Evolutionary conservation across 768 basidiomycete species (phyloP), one percentile per base, ranked within the genome.

Genomic region (Coprinopsis strossmayeri): DNA sequence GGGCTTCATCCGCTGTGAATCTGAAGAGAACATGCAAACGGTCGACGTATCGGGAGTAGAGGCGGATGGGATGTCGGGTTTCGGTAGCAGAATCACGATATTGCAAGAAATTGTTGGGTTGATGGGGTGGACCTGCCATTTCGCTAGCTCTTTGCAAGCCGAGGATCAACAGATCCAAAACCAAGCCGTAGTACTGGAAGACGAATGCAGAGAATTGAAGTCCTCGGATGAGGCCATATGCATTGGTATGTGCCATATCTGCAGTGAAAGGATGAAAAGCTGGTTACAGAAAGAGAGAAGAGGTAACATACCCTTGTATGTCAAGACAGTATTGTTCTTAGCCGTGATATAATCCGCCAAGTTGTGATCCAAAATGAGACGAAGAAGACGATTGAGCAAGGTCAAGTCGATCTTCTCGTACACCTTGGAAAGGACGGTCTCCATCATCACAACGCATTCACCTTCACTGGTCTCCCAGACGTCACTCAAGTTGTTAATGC

Each of bases 321-420:
- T 45, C 11, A 45, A 26, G 77, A 79, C 78, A 0, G 90, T 93
- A 66, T 98, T 98, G 72, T 98, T 98, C 81, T 98, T 98, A 17
- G 93, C 89, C 2, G 96, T 99, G 62, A 97, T 98, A 64, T 99
- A 99, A 61, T 98, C 95, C 18, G 96, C 96, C 72, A 99, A 64
- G 64, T 99, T 99, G 75, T 98, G 96, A 59, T 99, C 96, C 56
- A 98, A 78, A 59, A 99, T 97, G 30, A 98, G 81, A 48, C 96
- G 91, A 35, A 98, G 78, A 2, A 99, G 77, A 57, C 95, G 90
- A 66, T 98, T 96, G 59, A 99, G 80, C 34, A 98, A 72, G 0
- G 96, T 99, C 56, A 99, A 64, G 61, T 99, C 96, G 56, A 99
- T 88, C 79, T 99, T 98, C 76, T 98, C 96, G 65, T 98, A 98